These are phyloP conservation scores for Candida sp. DNA, from an alignment of 1,139 yeast genomes.

Conservation along the genomic window DNA sequence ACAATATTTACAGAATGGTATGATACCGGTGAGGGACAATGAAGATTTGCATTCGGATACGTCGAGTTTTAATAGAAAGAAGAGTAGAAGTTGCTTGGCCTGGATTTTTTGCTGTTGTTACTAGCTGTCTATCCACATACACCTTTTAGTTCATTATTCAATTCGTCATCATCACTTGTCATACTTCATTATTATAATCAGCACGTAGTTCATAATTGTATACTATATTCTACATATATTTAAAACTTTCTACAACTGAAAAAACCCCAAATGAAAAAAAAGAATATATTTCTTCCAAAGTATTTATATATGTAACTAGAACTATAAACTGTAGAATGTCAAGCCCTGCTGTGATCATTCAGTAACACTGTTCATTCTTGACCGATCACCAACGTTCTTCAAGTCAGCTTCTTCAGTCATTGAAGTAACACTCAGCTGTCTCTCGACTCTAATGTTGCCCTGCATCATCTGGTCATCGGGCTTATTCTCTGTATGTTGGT, in stretches of 20 bases:
- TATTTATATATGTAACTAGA: slow-evolving; percentile 1
- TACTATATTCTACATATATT: no score
- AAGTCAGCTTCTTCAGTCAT: slow-evolving; percentile 3
- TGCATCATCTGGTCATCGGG: background rate
- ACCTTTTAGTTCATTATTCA: slow-evolving; percentile 6
- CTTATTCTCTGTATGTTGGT: slow-evolving; percentile 1
- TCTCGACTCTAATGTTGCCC: slow-evolving; percentile 3
- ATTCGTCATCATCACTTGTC: slow-evolving; percentile 3
- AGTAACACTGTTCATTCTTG: slow-evolving; percentile 13
- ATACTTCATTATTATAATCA: no score
- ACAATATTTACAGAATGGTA: slow-evolving; percentile 21
- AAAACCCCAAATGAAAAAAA: no score
- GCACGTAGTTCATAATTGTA: no score
- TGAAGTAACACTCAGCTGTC: slow-evolving; percentile 8
- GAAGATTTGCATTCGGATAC: slow-evolving; percentile 44
- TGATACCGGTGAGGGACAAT: slow-evolving; percentile 41
- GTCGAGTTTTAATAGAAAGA: slow-evolving; percentile 36
- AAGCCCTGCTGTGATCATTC: background rate
- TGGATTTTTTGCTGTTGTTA: slow-evolving; percentile 13
- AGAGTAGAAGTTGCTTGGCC: slow-evolving; percentile 6
- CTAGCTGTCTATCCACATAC: no score
- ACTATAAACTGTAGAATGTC: background rate
- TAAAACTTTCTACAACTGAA: no score
- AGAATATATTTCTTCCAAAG: background rate
- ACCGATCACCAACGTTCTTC: slow-evolving; percentile 2